Conservation (phyloP, 176 grass and related monocot species). For the Aegilops umbellulata region DNA sequence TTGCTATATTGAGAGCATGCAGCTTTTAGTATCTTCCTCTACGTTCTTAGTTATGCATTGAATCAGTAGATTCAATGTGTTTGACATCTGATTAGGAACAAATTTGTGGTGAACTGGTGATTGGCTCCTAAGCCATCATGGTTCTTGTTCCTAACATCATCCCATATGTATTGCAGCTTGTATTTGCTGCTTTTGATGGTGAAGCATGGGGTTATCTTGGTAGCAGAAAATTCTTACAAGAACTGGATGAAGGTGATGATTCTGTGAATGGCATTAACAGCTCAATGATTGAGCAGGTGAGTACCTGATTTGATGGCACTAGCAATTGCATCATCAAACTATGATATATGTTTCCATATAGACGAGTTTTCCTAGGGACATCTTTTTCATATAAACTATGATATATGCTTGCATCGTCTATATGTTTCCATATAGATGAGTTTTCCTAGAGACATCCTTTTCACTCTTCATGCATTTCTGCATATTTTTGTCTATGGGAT, state of each 20-base stretch:
- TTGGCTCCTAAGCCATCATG: constrained; percentile 22
- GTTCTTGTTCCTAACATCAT: constrained; percentile 26
- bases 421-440: neutral
- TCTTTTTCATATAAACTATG: neutral
- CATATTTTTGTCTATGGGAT: neutral
- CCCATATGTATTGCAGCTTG: constrained; percentile 47
- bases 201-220: constrained; percentile 99
- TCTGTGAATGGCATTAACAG: constrained; percentile 69
- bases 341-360: constrained; percentile 1
- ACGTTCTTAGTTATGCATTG: neutral
- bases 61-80: constrained; percentile 22
- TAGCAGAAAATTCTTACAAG: constrained; percentile 83
- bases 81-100: neutral
- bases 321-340: constrained; percentile 10
- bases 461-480: constrained; percentile 21
- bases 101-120: constrained; percentile 1
- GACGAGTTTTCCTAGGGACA: neutral
- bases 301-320: neutral
- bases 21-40: neutral
- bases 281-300: constrained; percentile 86
- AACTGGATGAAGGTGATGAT: constrained; percentile 72
- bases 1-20: neutral
- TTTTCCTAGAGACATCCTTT: neutral
- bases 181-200: constrained; percentile 86
- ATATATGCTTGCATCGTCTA: neutral